A percentile compares a stretch with the other conserved stretches of the same genome.
Conservation (phyloP, 1,284 basidiomycete species). For the Irpex sp. region DNA sequence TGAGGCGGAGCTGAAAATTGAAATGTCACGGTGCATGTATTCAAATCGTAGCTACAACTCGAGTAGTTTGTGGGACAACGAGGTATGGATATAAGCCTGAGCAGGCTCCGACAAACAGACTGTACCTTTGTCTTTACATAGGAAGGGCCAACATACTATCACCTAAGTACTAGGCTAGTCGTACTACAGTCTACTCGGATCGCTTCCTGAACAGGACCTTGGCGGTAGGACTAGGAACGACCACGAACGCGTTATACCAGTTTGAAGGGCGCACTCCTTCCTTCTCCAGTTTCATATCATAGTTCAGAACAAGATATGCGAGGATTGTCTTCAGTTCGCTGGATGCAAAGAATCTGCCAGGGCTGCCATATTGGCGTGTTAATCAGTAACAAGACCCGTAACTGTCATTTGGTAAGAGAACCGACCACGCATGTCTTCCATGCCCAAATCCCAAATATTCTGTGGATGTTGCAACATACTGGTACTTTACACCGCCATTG, state of each 20-base stretch:
- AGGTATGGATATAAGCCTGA: too few species aligned
- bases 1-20: too few species aligned
- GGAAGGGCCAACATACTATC: too few species aligned
- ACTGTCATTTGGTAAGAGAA: not conserved
- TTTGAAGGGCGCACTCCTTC: conserved; percentile 24
- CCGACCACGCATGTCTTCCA: conserved; percentile 43
- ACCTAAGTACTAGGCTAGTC: too few species aligned
- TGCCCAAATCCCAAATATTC: conserved; percentile 41
- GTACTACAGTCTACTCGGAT: not conserved
- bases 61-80: too few species aligned
- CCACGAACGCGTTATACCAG: not conserved
- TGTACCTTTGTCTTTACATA: too few species aligned
- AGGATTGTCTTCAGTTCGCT: conserved; percentile 43
- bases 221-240: conserved; percentile 12
- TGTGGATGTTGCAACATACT: conserved; percentile 31
- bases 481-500: conserved; percentile 21
- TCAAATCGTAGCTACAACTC: too few species aligned
- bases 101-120: too few species aligned
- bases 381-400: not conserved
- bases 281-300: conserved; percentile 40
- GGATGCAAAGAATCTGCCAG: conserved; percentile 45
- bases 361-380: conserved; percentile 21
- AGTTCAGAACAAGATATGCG: conserved; percentile 39
- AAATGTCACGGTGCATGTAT: too few species aligned
- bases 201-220: conserved; percentile 18